These are phyloP conservation scores for Daldinia childiae DNA, from an alignment of 495 filamentous ascomycete species.

Conservation along the genomic window DNA sequence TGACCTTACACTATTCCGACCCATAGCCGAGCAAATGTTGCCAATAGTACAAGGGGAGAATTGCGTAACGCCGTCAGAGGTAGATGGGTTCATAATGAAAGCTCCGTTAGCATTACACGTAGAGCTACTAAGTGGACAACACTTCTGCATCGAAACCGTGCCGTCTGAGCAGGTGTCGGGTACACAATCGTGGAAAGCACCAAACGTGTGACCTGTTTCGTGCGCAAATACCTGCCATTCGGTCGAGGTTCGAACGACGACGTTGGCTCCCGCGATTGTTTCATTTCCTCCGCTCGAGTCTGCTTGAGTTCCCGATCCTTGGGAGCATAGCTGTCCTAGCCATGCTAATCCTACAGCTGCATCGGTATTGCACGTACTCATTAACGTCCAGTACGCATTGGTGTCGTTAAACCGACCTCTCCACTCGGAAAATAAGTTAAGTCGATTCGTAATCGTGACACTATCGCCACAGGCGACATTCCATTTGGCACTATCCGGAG, in stretches of 20 bases:
- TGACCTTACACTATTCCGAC: conserved; percentile 78
- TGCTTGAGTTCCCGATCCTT: conserved; percentile 57
- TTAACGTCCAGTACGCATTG: conserved; percentile 93
- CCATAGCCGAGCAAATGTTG: conserved; percentile 93
- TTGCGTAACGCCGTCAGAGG: conserved; percentile 70
- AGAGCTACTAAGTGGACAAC: conserved; percentile 78
- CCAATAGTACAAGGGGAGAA: conserved; percentile 92
- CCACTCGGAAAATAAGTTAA: conserved; percentile 92
- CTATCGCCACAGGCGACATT: conserved; percentile 74
- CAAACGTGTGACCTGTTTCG: conserved; percentile 94
- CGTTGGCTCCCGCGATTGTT: conserved; percentile 84
- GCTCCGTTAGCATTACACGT: conserved; percentile 78
- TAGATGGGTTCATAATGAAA: conserved; percentile 97
- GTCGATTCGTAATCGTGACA: conserved; percentile 76
- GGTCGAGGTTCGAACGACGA: conserved; percentile 82
- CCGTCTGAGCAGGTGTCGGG: conserved; percentile 68
- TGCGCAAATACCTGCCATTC: conserved; percentile 99
- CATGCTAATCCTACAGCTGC: conserved; percentile 93
- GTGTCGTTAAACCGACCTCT: conserved; percentile 73
- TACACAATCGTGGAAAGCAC: conserved; percentile 93
- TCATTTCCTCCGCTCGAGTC: conserved; percentile 60
- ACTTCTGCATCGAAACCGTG: conserved; percentile 73
- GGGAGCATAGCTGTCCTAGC: conserved; percentile 86
- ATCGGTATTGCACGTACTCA: conserved; percentile 85
- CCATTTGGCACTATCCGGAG: conserved; percentile 75